Conservation (phyloP, 2,329 filamentous ascomycete species). For the Arthrobotrys sinensis region DNA sequence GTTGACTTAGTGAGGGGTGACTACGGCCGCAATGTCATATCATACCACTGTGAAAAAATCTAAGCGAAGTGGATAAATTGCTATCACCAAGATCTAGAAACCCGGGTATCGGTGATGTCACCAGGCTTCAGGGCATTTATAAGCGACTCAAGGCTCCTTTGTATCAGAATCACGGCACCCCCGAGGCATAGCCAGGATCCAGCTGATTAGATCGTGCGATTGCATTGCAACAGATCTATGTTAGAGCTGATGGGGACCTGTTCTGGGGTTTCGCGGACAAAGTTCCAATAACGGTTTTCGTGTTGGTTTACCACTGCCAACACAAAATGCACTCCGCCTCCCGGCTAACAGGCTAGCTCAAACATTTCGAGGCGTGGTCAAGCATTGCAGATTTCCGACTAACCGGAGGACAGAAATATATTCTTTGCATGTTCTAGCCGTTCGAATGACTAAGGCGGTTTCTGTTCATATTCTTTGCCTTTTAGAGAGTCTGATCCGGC, state of each 20-base stretch:
- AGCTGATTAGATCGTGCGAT: constrained; percentile 39
- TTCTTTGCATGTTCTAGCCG: constrained; percentile 7
- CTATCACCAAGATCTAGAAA: not conserved
- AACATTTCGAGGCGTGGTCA: constrained; percentile 19
- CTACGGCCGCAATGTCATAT: constrained; percentile 19
- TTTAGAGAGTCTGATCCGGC: not conserved
- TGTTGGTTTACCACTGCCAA: constrained; percentile 40
- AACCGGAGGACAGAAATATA: constrained; percentile 13
- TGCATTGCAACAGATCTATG: constrained; percentile 25
- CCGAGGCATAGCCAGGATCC: constrained; percentile 44
- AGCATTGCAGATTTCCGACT: constrained; percentile 13
- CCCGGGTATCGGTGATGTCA: constrained; percentile 21
- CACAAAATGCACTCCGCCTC: constrained; percentile 28
- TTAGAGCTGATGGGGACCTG: constrained; percentile 29
- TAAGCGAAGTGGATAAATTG: constrained; percentile 19
- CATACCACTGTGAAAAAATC: not conserved
- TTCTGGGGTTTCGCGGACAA: constrained; percentile 9
- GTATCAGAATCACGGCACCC: constrained; percentile 4
- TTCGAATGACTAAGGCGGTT: not conserved
- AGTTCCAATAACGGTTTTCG: constrained; percentile 11
- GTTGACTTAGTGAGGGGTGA: constrained; percentile 11
- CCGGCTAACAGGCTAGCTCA: constrained; percentile 6
- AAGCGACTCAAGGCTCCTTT: constrained; percentile 43
- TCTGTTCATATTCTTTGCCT: not conserved
- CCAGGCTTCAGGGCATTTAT: constrained; percentile 11